Conservation (phyloP, 192 early-diverging fungal genomes). For the Coemansia sp. region DNA sequence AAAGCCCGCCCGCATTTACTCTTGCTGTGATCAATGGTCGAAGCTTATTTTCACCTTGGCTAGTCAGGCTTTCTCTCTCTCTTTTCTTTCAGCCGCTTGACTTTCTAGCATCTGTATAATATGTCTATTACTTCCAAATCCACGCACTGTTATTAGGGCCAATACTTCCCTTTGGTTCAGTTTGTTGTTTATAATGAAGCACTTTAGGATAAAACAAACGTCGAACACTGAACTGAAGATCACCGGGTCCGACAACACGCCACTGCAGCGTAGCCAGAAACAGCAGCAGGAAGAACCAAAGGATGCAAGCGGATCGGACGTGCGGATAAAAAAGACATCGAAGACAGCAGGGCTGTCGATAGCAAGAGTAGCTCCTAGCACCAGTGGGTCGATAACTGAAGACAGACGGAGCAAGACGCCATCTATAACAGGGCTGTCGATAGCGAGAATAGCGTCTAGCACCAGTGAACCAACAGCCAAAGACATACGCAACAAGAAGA, state of each 20-base stretch:
- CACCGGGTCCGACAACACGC: neutral
- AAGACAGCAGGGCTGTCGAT: neutral
- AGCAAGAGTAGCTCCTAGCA: neutral
- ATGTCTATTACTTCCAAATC: too few relatives aligned
- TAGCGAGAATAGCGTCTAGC: neutral
- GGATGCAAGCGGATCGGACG: neutral
- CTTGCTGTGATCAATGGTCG: too few relatives aligned
- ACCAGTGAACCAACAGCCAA: neutral
- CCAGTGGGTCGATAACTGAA: neutral
- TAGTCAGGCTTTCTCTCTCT: too few relatives aligned
- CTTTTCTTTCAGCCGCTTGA: too few relatives aligned
- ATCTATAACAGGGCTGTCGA: too few relatives aligned
- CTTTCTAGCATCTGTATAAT: too few relatives aligned
- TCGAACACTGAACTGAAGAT: constrained; percentile 1
- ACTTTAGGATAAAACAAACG: constrained; percentile 11
- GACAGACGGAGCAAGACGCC: neutral
- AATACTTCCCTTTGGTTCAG: neutral
- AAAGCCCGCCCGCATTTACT: too few relatives aligned
- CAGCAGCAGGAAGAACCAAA: neutral
- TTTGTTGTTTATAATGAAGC: neutral
- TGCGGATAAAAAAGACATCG: neutral
- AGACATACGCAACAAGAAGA: neutral
- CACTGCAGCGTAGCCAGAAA: neutral
- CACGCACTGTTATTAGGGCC: neutral
- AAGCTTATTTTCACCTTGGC: too few relatives aligned